Conservation (phyloP, 148 eudicot species). For the Camellia japonica region DNA sequence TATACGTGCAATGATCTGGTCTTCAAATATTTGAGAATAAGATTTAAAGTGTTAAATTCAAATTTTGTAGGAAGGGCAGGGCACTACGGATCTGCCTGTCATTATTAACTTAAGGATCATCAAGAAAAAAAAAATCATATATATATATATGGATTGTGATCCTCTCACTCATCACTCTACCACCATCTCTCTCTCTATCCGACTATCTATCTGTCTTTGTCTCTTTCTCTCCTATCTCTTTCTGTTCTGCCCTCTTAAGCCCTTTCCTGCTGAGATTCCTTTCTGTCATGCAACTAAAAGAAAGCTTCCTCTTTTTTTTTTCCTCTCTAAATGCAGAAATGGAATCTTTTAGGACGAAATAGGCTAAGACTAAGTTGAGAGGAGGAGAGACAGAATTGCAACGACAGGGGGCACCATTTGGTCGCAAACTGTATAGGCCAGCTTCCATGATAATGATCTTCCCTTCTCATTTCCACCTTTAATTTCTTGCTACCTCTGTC, state of each 20-base stretch:
- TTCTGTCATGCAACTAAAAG: neutral
- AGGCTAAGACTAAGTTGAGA: too few relatives aligned
- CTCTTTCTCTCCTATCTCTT: neutral
- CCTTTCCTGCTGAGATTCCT: constrained; percentile 1
- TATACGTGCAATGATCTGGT: too few relatives aligned
- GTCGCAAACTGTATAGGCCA: neutral
- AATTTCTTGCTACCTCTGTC: neutral
- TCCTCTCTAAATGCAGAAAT: neutral
- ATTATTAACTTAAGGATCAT: too few relatives aligned
- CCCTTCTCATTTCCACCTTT: neutral
- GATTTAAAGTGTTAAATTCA: too few relatives aligned
- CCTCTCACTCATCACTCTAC: neutral
- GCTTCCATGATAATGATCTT: neutral
- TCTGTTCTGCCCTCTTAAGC: neutral
- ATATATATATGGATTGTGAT: neutral
- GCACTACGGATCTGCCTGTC: too few relatives aligned
- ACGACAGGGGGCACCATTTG: neutral
- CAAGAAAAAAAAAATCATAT: neutral
- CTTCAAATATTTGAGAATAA: too few relatives aligned
- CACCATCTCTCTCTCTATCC: neutral
- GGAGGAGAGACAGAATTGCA: neutral
- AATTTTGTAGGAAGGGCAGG: too few relatives aligned
- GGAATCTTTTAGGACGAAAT: neutral
- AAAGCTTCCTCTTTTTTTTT: neutral
- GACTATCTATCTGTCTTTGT: neutral